These are phyloP conservation scores for Aureoboletus auriporus DNA, from an alignment of 768 basidiomycete genomes.

Conservation along the genomic window DNA sequence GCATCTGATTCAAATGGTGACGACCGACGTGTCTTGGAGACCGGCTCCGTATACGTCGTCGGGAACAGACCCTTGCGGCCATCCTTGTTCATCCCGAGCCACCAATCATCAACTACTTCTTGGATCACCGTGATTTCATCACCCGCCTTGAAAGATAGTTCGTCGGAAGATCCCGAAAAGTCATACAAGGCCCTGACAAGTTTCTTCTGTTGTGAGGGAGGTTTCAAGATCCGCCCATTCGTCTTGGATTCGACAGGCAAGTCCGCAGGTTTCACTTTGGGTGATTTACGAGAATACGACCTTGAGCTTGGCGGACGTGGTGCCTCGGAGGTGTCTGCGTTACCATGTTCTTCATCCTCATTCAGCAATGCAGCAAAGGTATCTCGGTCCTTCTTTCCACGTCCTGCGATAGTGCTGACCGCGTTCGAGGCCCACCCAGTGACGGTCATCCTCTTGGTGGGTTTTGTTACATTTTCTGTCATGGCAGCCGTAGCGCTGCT, in stretches of 20 bases:
- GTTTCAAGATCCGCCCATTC: slow-evolving; percentile 44
- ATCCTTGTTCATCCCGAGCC: slow-evolving; percentile 68
- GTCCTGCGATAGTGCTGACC: slow-evolving; percentile 55
- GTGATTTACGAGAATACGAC: slow-evolving; percentile 26
- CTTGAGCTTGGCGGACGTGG: slow-evolving; percentile 35
- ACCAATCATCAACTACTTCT: slow-evolving; percentile 88
- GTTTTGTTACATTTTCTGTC: slow-evolving; percentile 33
- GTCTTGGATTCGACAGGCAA: slow-evolving; percentile 21
- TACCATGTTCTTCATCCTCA: slow-evolving; percentile 33
- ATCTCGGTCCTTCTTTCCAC: slow-evolving; percentile 56
- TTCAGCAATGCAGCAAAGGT: slow-evolving; percentile 56
- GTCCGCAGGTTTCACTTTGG: slow-evolving; percentile 24
- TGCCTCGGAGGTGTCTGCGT: slow-evolving; percentile 21
- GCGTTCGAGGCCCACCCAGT: slow-evolving; percentile 62
- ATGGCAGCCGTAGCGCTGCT: slow-evolving; percentile 43
- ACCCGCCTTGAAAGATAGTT: slow-evolving; percentile 70
- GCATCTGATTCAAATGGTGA: slow-evolving; percentile 33
- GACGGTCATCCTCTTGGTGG: slow-evolving; percentile 36
- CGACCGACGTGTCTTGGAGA: slow-evolving; percentile 18
- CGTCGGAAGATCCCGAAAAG: slow-evolving; percentile 72
- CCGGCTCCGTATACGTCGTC: slow-evolving; percentile 60
- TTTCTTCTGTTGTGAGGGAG: slow-evolving; percentile 46
- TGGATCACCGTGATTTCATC: slow-evolving; percentile 72
- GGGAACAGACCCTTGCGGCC: slow-evolving; percentile 83
- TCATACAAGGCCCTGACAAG: slow-evolving; percentile 70